Conservation (phyloP, 345 rosid species). For the Linum tenue region DNA sequence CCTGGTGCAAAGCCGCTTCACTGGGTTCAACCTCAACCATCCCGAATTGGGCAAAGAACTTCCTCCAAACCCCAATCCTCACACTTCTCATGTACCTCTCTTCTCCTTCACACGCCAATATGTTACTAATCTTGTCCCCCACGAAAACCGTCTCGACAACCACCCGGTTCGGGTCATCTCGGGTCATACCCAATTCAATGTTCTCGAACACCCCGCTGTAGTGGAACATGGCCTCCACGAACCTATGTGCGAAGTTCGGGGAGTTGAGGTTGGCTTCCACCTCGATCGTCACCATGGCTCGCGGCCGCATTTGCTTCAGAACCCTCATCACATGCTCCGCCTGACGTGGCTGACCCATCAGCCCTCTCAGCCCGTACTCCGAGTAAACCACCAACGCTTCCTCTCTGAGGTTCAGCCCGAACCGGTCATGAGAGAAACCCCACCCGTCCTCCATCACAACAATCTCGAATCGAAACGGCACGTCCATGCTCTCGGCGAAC, state of each 20-base stretch:
- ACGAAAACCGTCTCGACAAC: not conserved
- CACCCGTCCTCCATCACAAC: not conserved
- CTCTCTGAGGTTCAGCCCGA: not conserved
- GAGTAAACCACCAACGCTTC: not conserved
- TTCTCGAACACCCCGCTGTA: not conserved
- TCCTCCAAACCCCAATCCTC: not conserved
- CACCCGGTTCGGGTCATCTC: not conserved
- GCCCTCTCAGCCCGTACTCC: not conserved
- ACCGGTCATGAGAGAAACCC: not conserved
- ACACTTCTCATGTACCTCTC: not conserved
- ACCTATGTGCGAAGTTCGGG: not conserved
- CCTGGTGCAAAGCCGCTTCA: not conserved
- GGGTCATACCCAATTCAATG: not conserved
- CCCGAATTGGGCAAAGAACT: not conserved
- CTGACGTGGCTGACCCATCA: not conserved
- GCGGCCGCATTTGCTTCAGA: not conserved
- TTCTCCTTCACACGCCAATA: not conserved
- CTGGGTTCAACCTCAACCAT: not conserved
- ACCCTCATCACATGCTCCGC: not conserved
- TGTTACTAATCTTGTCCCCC: not conserved
- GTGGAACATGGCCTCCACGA: not conserved
- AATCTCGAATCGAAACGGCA: not conserved
- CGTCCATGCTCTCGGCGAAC: not conserved
- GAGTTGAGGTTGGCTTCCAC: not conserved
- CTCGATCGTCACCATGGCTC: not conserved